phyloP scores from a whole-genome alignment of 73 alveolate genomes.

The Symbiodinium pilosum region DNA sequence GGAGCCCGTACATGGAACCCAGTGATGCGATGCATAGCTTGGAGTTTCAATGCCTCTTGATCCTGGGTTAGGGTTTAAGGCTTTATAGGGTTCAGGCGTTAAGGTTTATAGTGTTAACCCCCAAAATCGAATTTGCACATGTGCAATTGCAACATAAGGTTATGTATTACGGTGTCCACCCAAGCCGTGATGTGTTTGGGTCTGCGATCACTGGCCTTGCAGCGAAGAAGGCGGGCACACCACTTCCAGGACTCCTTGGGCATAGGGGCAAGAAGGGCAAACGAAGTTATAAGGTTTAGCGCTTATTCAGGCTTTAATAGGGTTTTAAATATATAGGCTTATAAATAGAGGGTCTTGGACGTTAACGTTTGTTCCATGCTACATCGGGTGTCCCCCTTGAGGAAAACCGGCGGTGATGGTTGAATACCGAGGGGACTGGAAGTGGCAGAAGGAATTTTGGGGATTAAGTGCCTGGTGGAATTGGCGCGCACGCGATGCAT shows the following conservation, averaged over 20 bases:
- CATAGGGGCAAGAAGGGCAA: too few species aligned
- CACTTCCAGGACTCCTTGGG: too few species aligned
- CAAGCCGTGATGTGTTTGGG: background rate
- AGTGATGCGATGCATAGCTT: background rate
- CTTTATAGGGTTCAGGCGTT: too few species aligned
- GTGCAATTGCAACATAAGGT: too few species aligned
- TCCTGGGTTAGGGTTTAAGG: too few species aligned
- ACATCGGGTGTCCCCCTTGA: too few species aligned
- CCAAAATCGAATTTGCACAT: background rate
- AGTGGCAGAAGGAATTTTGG: background rate
- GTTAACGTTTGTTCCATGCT: too few species aligned
- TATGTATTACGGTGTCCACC: background rate
- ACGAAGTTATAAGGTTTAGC: too few species aligned
- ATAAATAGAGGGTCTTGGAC: too few species aligned
- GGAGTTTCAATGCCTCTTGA: background rate
- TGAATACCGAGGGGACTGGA: background rate
- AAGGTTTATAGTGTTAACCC: too few species aligned
- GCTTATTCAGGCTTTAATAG: too few species aligned
- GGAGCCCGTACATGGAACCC: background rate
- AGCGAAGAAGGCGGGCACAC: background rate
- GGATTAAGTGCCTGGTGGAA: background rate
- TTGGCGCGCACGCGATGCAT: background rate
- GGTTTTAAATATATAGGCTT: too few species aligned
- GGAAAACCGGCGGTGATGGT: background rate
- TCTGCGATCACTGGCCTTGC: background rate